These are phyloP conservation scores for Pythium dissotocum DNA, from an alignment of 352 stramenopile genomes.

Conservation along the genomic window DNA sequence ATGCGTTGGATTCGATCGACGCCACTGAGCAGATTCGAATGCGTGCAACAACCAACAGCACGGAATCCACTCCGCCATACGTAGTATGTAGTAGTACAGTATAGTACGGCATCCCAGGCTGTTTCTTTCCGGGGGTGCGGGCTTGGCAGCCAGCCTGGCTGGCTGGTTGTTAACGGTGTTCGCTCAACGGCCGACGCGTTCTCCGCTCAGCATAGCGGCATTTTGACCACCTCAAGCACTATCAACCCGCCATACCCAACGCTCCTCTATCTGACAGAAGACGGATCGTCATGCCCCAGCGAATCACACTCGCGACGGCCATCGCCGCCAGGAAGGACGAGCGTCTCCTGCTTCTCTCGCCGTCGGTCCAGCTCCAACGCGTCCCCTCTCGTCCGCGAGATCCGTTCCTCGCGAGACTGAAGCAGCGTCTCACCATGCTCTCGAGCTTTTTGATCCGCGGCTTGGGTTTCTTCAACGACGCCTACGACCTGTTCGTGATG, in stretches of 20 bases:
- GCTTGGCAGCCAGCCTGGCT: not conserved
- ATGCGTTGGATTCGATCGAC: not conserved
- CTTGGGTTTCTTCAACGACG: constrained; percentile 79
- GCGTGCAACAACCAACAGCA: not conserved
- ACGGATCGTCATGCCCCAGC: not conserved
- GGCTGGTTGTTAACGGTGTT: not conserved
- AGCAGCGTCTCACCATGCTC: constrained; percentile 21
- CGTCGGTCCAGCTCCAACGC: not conserved
- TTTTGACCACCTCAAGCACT: not conserved
- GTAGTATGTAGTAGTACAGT: not conserved
- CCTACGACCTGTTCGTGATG: constrained; percentile 84
- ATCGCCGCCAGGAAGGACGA: not conserved
- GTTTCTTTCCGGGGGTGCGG: not conserved
- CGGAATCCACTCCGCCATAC: not conserved
- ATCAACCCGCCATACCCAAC: not conserved
- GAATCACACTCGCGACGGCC: constrained; percentile 2
- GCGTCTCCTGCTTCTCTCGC: not conserved
- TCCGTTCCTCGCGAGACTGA: not conserved
- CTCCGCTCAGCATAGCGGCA: not conserved
- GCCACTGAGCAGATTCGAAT: not conserved
- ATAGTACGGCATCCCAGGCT: not conserved
- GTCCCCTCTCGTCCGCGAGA: not conserved
- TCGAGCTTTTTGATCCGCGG: constrained; percentile 71
- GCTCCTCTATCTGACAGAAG: too few species aligned
- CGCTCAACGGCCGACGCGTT: too few species aligned